A percentile compares a stretch with the other conserved stretches of the same genome.
Evolutionary conservation across 2,329 filamentous ascomycete species (phyloP).

Genomic region (Rasamsonia emersonii): DNA sequence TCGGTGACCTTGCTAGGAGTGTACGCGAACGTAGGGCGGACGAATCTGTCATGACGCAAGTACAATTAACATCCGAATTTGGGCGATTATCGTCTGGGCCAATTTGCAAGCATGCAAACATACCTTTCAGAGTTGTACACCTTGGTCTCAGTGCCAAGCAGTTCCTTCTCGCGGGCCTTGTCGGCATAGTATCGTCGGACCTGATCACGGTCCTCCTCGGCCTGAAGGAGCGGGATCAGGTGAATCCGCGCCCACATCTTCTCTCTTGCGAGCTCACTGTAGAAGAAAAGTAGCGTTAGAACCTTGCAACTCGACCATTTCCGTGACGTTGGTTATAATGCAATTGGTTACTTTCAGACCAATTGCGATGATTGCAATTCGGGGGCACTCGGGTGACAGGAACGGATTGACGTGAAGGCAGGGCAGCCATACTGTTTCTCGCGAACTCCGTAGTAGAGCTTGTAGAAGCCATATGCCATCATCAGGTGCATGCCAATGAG

Average conservation of each 20-base stretch:
- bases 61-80: conserved; percentile 3
- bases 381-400: background rate
- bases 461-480: conserved; percentile 88
- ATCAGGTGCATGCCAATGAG: conserved; percentile 67
- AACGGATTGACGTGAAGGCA: background rate
- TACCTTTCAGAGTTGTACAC: conserved; percentile 86
- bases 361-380: too few species aligned
- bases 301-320: too few species aligned
- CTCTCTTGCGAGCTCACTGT: conserved; percentile 84
- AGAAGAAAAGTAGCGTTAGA: conserved; percentile 8
- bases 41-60: conserved; percentile 48
- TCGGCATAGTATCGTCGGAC: conserved; percentile 80
- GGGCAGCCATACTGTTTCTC: conserved; percentile 71
- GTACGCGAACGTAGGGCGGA: conserved; percentile 70
- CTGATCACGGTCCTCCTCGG: conserved; percentile 92
- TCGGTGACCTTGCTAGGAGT: conserved; percentile 57
- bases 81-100: background rate
- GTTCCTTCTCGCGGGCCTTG: conserved; percentile 79
- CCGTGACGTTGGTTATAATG: too few species aligned
- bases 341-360: too few species aligned
- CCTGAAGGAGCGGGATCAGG: conserved; percentile 85
- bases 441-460: conserved; percentile 69
- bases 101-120: conserved; percentile 24
- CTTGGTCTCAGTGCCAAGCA: conserved; percentile 74
- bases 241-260: conserved; percentile 98